Conservation (phyloP, 768 basidiomycete genomes). For the Boletus coccyginus region DNA sequence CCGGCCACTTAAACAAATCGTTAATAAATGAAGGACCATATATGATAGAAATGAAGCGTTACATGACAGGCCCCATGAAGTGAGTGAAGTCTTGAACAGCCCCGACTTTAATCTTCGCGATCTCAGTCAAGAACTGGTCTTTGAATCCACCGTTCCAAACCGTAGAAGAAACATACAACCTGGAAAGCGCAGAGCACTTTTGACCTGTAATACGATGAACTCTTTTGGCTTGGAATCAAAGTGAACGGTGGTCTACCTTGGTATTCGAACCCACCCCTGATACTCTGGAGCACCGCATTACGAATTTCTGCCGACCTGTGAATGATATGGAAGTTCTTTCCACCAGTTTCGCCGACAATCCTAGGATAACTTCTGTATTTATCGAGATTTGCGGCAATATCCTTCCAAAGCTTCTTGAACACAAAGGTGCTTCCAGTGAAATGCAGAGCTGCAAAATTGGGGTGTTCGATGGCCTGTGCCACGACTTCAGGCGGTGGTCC, state of each 20-base stretch:
- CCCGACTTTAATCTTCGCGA: conserved; percentile 85
- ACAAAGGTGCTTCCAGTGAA: conserved; percentile 96
- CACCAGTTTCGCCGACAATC: conserved; percentile 97
- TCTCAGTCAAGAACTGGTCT: conserved; percentile 68
- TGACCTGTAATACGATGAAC: conserved; percentile 53
- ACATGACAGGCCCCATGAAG: conserved; percentile 99
- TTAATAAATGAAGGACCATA: background rate
- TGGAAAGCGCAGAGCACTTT: conserved; percentile 94
- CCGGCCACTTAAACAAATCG: conserved; percentile 51
- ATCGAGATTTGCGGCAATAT: conserved; percentile 87
- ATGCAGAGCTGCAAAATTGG: conserved; percentile 83
- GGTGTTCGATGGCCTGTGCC: conserved; percentile 75
- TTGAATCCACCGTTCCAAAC: conserved; percentile 88
- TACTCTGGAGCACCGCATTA: conserved; percentile 86
- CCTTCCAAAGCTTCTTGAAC: conserved; percentile 96
- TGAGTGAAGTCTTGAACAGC: conserved; percentile 68
- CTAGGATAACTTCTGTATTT: conserved; percentile 87
- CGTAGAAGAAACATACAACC: conserved; percentile 85
- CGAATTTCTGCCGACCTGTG: conserved; percentile 83
- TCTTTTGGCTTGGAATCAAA: background rate
- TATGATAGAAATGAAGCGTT: conserved; percentile 12
- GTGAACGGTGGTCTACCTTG: conserved; percentile 53
- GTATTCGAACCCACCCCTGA: conserved; percentile 93
- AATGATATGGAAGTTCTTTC: conserved; percentile 97
- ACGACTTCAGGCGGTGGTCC: conserved; percentile 86